phyloP scores from a whole-genome alignment of 441 rosid species.

The Euphorbia celastroides region DNA sequence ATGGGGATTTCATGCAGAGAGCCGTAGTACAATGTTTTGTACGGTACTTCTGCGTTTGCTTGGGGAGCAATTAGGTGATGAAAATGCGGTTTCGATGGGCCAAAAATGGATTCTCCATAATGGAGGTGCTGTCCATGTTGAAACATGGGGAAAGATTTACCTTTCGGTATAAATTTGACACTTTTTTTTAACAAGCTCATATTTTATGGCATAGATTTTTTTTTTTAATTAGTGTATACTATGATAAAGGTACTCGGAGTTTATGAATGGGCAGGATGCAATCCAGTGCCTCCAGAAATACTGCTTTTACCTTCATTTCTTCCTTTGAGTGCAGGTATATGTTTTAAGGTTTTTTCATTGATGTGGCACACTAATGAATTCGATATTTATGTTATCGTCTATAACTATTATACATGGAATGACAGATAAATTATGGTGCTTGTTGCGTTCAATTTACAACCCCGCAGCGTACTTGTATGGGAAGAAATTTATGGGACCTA shows the following conservation, averaged over 20 bases:
- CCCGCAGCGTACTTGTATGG: conserved; percentile 38
- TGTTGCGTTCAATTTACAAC: conserved; percentile 47
- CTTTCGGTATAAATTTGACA: conserved; percentile 23
- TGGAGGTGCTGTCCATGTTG: no score
- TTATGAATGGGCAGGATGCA: conserved; percentile 72
- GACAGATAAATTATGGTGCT: conserved; percentile 55
- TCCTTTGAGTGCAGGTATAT: conserved; percentile 48
- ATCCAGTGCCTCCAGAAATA: conserved; percentile 71
- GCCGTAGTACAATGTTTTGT: conserved; percentile 63
- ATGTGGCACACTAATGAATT: no score
- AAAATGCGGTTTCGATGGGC: no score
- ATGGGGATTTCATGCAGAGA: no score
- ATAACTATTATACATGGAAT: no score
- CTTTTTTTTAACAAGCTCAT: background rate
- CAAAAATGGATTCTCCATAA: no score
- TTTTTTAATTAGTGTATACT: background rate
- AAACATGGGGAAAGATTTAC: conserved; percentile 57
- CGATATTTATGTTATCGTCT: background rate
- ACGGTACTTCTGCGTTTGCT: conserved; percentile 44
- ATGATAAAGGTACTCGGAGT: conserved; percentile 47
- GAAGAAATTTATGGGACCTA: conserved; percentile 30
- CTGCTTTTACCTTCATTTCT: conserved; percentile 49
- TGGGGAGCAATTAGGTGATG: no score
- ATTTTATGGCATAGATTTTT: no score
- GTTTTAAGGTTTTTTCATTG: no score